Evolutionary conservation across 31 red algal species (phyloP), one percentile per base, ranked within the genome.

Genomic region (Endocladia muricata): DNA sequence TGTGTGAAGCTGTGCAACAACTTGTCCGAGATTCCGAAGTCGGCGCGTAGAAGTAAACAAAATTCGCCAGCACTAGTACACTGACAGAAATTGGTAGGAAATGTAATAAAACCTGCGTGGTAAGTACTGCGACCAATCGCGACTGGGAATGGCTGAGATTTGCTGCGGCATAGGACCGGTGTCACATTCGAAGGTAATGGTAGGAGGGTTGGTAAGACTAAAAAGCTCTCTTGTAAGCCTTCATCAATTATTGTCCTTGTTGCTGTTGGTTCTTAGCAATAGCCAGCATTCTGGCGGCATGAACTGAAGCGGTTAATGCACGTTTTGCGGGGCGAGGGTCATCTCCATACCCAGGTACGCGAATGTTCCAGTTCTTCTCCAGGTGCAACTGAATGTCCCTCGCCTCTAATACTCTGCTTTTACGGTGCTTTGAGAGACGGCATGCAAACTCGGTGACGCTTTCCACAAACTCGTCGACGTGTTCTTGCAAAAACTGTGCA

Each of bases 381-480:
- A 95, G 55, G 72, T 90, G 80, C 19, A 95, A 63, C 39, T 90
- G 86, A 33, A 95, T 76, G 60, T 95, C 92, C 32, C 92, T 74
- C 6, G 92, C 86, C 42, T 95, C 92, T 4, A 95, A 32, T 4
- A 74, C 81, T 41, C 62, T 65, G 58, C 79, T 82, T 59, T 85
- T 86, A 22, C 92, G 73, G 47, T 95, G 92, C 67, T 81, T 82
- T 0, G 92, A 79, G 23, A 95, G 56, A 22, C 74, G 85, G 62
- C 92, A 95, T 23, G 85, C 85, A 8, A 79, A 80, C 38, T 90
- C 86, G 0, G 85, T 85, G 25, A 89, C 92, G 23, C 48, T 60
- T 40, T 89, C 85, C 2, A 95, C 86, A 72, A 95, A 95, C 37
- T 95, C 92, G 34, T 95, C 92, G 33, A 86, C 75, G 63, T 95